phyloP scores from a whole-genome alignment of 2,329 filamentous ascomycete genomes.

The Cladosporium sp. region DNA sequence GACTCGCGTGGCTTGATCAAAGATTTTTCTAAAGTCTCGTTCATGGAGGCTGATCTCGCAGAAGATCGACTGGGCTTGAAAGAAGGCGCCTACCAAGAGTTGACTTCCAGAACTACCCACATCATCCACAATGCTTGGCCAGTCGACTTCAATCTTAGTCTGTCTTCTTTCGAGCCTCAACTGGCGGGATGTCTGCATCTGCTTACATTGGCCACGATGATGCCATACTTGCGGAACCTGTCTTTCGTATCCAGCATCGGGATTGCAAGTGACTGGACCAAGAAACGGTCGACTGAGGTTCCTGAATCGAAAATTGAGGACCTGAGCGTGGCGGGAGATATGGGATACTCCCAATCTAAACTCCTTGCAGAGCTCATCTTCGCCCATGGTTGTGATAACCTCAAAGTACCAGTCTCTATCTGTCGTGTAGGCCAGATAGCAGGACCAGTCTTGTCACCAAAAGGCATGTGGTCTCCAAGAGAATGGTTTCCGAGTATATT shows the following conservation, averaged over 20 bases:
- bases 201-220: slow-evolving; percentile 27
- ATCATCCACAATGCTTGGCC: slow-evolving; percentile 44
- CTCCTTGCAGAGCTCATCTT: slow-evolving; percentile 8
- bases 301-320: neutral
- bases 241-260: slow-evolving; percentile 43
- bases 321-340: neutral
- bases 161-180: slow-evolving; percentile 34
- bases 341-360: slow-evolving; percentile 15
- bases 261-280: slow-evolving; percentile 25
- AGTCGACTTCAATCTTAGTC: slow-evolving; percentile 41
- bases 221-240: slow-evolving; percentile 41
- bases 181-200: slow-evolving; percentile 31
- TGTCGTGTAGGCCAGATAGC: slow-evolving; percentile 30
- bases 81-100: slow-evolving; percentile 24
- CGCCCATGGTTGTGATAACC: slow-evolving; percentile 3
- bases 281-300: slow-evolving; percentile 11
- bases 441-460: neutral
- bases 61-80: slow-evolving; percentile 27
- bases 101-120: slow-evolving; percentile 29
- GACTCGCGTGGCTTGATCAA: slow-evolving; percentile 27
- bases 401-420: slow-evolving; percentile 42
- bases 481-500: slow-evolving; percentile 36
- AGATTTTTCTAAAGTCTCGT: slow-evolving; percentile 33
- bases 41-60: slow-evolving; percentile 25
- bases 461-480: neutral